Conservation (phyloP, 1,139 yeast genomes). For the Pichia sp. region DNA sequence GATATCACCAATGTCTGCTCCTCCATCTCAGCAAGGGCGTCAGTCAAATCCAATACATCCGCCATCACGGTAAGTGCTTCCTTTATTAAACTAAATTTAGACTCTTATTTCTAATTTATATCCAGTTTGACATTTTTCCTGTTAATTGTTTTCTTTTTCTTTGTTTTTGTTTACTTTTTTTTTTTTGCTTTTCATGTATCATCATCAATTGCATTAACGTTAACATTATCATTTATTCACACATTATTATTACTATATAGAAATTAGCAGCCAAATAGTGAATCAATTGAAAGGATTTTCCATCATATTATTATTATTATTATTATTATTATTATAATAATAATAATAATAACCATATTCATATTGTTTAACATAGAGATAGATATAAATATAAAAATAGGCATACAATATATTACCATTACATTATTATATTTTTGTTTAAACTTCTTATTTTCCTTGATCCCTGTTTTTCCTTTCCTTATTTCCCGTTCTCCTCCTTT, state of each 20-base stretch:
- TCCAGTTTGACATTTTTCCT: not conserved
- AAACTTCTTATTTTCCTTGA: not conserved
- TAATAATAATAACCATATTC: not conserved
- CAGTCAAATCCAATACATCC: constrained; percentile 1
- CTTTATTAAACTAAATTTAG: not conserved
- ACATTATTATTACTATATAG: too few species aligned
- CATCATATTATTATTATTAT: too few species aligned
- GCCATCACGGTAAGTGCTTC: constrained; percentile 11
- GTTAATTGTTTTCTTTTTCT: not conserved
- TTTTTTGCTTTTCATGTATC: too few species aligned
- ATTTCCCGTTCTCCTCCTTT: not conserved
- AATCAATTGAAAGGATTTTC: not conserved
- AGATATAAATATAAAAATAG: too few species aligned
- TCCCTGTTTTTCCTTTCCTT: not conserved
- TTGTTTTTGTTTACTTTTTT: not conserved
- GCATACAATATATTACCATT: too few species aligned
- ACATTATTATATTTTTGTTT: not conserved
- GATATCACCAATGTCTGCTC: constrained; percentile 6
- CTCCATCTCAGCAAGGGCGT: constrained; percentile 1
- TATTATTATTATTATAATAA: too few species aligned
- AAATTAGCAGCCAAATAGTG: constrained; percentile 1
- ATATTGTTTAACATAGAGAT: too few species aligned
- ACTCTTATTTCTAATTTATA: not conserved
- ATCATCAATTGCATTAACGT: too few species aligned
- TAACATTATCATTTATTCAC: too few species aligned